Evolutionary conservation across 768 basidiomycete species (phyloP), one percentile per base, ranked within the genome.

Genomic region (Mycena alexandri): DNA sequence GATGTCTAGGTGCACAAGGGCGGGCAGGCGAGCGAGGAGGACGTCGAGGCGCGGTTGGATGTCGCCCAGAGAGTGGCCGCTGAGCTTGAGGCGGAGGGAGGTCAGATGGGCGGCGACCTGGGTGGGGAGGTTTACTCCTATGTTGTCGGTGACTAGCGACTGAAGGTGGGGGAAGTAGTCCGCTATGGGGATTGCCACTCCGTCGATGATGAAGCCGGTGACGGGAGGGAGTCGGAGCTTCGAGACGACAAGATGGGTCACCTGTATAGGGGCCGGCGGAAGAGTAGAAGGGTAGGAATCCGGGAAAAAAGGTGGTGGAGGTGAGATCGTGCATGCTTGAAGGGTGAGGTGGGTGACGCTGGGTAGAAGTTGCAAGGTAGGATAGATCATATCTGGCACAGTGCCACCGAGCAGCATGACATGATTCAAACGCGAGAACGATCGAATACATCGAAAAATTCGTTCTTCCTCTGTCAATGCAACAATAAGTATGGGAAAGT

Each of bases 31-130:
- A 5, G 33, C 48, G 19, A 68, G 51, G 17, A 68, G 21, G 22
- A 16, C n/a, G 41, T 47, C 62, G 57, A 68, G 61, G 17, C 62
- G 56, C 29, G 50, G 38, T 44, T 68, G 67, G 19, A 68, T 64
- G 67, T 68, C 67, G 36, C 57, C 46, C 8, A 29, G 5, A 14
- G 38, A 2, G 22, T 19, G 12, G 22, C 43, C 34, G 25, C 2
- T 11, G 22, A 68, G 56, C 5, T n/a, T 17, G 43, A 68, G 10
- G 43, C 43, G 59, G 34, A 68, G 55, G 25, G 67, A 63, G 6
- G 56, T 41, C 61, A 68, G 55, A 9, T 42, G 47, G 9, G 55
- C 61, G 22, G 61, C 52, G 33, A 34, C 29, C 7, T 41, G 25
- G 56, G 29, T 7, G 19, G 67, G 67, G 43, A 68, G 42, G 17